These are phyloP conservation scores for Emergomyces africanus DNA, from an alignment of 2,329 filamentous ascomycete species.

Conservation along the genomic window DNA sequence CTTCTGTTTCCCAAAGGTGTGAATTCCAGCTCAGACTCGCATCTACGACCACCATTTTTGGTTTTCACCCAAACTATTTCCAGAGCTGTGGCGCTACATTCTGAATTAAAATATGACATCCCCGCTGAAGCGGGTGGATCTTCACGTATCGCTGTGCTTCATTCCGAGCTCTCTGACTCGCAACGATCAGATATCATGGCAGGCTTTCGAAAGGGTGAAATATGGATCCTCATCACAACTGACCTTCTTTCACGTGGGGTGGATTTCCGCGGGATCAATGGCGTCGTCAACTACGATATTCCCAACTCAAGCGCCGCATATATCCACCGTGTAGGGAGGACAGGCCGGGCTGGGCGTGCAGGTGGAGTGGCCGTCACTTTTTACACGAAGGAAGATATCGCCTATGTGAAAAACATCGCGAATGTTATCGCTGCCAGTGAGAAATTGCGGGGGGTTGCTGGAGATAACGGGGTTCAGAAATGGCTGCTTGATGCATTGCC, in stretches of 20 bases:
- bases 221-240: constrained; percentile 95
- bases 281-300: constrained; percentile 95
- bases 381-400: constrained; percentile 91
- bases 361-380: constrained; percentile 87
- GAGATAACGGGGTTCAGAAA: constrained; percentile 52
- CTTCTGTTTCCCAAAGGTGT: constrained; percentile 64
- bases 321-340: constrained; percentile 85
- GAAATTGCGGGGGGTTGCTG: constrained; percentile 44
- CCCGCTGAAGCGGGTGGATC: constrained; percentile 75
- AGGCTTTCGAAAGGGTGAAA: constrained; percentile 76
- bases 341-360: constrained; percentile 72
- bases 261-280: constrained; percentile 89
- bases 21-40: constrained; percentile 30
- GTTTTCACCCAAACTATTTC: constrained; percentile 96
- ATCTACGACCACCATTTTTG: constrained; percentile 74
- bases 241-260: constrained; percentile 85
- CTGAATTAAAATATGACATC: constrained; percentile 90
- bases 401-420: constrained; percentile 77
- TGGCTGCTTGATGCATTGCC: constrained; percentile 86
- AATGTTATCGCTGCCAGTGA: constrained; percentile 83
- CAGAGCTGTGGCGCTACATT: constrained; percentile 72
- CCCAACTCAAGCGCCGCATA: constrained; percentile 83
- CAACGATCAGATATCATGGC: constrained; percentile 73
- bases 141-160: constrained; percentile 74
- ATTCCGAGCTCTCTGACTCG: constrained; percentile 68